A percentile compares a stretch with the other conserved stretches of the same genome.
Evolutionary conservation across 2,329 filamentous ascomycete species (phyloP).

Genomic region (Sporothrix pseudoabietina): DNA sequence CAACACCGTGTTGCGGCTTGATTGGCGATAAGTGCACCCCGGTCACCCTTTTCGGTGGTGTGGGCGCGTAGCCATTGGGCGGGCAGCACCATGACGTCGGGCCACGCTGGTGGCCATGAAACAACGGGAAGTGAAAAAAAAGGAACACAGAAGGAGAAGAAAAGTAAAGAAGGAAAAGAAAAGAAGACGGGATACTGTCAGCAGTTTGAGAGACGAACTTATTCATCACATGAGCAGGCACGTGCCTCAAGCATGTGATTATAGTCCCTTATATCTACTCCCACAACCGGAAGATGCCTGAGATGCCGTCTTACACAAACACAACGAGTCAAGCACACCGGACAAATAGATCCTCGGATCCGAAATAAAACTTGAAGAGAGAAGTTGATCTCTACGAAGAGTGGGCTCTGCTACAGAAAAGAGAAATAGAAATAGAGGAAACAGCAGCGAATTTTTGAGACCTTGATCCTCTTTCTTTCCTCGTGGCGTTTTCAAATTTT

Average conservation of each 20-base stretch:
- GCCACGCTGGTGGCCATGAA: not conserved
- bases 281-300: not conserved
- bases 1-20: not conserved
- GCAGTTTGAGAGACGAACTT: no score
- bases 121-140: not conserved
- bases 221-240: not conserved
- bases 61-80: slow-evolving; percentile 28
- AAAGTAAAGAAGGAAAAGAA: not conserved
- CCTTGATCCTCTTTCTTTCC: not conserved
- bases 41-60: not conserved
- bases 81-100: slow-evolving; percentile 9
- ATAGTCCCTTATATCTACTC: not conserved
- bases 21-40: slow-evolving; percentile 7
- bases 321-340: no score
- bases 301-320: not conserved
- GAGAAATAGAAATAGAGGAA: no score
- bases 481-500: not conserved
- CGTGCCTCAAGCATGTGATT: not conserved
- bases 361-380: not conserved
- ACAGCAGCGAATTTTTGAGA: no score
- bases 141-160: not conserved
- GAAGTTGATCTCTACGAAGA: not conserved
- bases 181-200: not conserved
- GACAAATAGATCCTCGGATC: not conserved
- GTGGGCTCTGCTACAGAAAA: not conserved